phyloP scores from a whole-genome alignment of 2,329 filamentous ascomycete genomes.

The Paecilomyces variotii region DNA sequence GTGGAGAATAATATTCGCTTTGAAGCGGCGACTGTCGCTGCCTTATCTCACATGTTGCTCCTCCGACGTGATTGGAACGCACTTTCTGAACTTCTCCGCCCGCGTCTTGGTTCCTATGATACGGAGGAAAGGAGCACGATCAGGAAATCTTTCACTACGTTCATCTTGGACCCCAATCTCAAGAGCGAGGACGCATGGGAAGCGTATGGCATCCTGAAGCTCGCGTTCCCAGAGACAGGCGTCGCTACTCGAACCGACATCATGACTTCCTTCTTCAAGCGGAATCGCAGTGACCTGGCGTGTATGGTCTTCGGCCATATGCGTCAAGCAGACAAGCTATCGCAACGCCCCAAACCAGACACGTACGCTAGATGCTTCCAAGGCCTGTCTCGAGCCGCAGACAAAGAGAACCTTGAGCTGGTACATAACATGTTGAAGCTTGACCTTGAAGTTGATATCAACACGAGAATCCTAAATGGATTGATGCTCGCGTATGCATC shows the following conservation, averaged over 20 bases:
- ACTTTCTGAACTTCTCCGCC: slow-evolving; percentile 73
- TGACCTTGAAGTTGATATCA: slow-evolving; percentile 69
- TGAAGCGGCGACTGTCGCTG: slow-evolving; percentile 65
- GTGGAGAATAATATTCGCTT: slow-evolving; percentile 63
- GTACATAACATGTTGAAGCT: slow-evolving; percentile 93
- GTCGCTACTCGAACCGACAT: slow-evolving; percentile 58
- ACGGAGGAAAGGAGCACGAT: slow-evolving; percentile 58
- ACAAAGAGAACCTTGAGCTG: slow-evolving; percentile 59
- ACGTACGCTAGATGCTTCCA: slow-evolving; percentile 74
- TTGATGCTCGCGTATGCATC: slow-evolving; percentile 79
- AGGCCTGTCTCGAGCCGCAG: slow-evolving; percentile 56
- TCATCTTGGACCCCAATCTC: slow-evolving; percentile 55
- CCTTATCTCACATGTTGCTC: slow-evolving; percentile 66
- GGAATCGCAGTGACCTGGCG: slow-evolving; percentile 74
- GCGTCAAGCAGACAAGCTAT: slow-evolving; percentile 62
- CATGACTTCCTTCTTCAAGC: slow-evolving; percentile 75
- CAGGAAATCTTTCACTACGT: slow-evolving; percentile 57
- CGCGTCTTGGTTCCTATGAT: slow-evolving; percentile 40
- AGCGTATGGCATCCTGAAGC: slow-evolving; percentile 49
- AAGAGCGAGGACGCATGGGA: slow-evolving; percentile 57
- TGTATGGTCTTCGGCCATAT: slow-evolving; percentile 85
- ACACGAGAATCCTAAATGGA: slow-evolving; percentile 70
- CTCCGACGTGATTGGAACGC: slow-evolving; percentile 69
- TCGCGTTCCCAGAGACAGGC: slow-evolving; percentile 57
- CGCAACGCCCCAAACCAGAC: slow-evolving; percentile 59